These are phyloP conservation scores for Coemansia sp. DNA, from an alignment of 192 early-diverging fungal species.

Conservation along the genomic window DNA sequence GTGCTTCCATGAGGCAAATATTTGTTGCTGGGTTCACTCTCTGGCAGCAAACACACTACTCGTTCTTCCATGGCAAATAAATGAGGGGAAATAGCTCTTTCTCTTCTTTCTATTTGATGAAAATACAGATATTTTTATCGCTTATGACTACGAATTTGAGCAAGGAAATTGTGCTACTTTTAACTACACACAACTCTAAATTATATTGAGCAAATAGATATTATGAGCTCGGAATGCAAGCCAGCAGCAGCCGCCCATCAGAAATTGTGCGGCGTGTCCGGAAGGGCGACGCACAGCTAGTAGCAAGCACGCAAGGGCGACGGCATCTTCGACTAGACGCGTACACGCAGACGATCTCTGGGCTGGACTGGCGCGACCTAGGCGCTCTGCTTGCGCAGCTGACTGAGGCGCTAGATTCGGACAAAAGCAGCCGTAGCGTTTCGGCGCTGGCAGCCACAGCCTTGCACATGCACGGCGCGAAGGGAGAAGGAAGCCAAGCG, in stretches of 20 bases:
- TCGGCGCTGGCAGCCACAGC: constrained; percentile 17
- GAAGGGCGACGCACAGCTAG: constrained; percentile 22
- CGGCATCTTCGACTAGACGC: constrained; percentile 18
- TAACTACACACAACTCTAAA: background rate
- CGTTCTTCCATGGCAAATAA: too few relatives aligned
- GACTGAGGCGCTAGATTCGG: background rate
- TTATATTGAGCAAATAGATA: background rate
- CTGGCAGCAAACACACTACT: too few relatives aligned
- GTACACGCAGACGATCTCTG: constrained; percentile 8
- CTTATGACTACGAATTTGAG: too few relatives aligned
- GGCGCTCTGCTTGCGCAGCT: constrained; percentile 33
- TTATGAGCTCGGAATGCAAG: background rate
- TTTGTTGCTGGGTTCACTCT: too few relatives aligned
- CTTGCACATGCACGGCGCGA: background rate
- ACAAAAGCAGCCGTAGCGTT: constrained; percentile 2
- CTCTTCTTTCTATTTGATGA: too few relatives aligned
- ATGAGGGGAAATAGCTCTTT: too few relatives aligned
- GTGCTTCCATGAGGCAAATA: too few relatives aligned
- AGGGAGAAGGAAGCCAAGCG: background rate
- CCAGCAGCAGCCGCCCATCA: constrained; percentile 1
- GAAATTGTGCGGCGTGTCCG: constrained; percentile 23
- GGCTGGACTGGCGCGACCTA: constrained; percentile 37
- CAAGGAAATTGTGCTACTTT: background rate
- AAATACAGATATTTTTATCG: too few relatives aligned
- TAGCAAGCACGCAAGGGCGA: background rate